Conservation (phyloP, 805 yeast genomes). For the Hanseniaspora meyeri region DNA sequence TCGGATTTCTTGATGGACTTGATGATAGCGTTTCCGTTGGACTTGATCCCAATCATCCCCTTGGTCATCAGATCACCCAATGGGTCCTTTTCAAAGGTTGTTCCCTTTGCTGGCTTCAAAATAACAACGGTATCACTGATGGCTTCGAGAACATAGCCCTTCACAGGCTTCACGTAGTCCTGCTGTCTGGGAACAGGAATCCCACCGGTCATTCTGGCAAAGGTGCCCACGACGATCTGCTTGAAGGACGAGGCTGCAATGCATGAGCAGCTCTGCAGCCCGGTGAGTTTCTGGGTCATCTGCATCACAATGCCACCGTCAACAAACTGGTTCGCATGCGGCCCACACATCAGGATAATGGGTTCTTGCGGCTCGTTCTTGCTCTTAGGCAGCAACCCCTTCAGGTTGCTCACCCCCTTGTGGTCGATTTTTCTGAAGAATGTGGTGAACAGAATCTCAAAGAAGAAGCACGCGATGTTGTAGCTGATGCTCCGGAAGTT, state of each 20-base stretch:
- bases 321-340: slow-evolving; percentile 87
- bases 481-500: slow-evolving; percentile 16
- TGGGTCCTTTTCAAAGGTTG: neutral
- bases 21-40: slow-evolving; percentile 65
- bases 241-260: slow-evolving; percentile 73
- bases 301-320: slow-evolving; percentile 66
- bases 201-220: slow-evolving; percentile 64
- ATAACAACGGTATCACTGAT: slow-evolving; percentile 21
- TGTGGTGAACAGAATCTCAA: slow-evolving; percentile 26
- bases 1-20: slow-evolving; percentile 38
- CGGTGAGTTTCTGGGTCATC: slow-evolving; percentile 35
- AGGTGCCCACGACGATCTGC: slow-evolving; percentile 54
- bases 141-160: slow-evolving; percentile 52
- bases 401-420: slow-evolving; percentile 51
- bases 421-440: slow-evolving; percentile 67
- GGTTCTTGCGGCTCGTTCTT: slow-evolving; percentile 58
- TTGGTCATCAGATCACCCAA: slow-evolving; percentile 38
- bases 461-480: slow-evolving; percentile 23
- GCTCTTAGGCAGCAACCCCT: slow-evolving; percentile 18
- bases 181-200: slow-evolving; percentile 92
- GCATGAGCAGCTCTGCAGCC: slow-evolving; percentile 34
- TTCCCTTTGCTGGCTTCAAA: neutral
- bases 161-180: slow-evolving; percentile 58
- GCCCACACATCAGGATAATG: slow-evolving; percentile 86
- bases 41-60: slow-evolving; percentile 61